phyloP scores from a whole-genome alignment of 2,329 filamentous ascomycete genomes.

The Paracoccidioides lutzii region DNA sequence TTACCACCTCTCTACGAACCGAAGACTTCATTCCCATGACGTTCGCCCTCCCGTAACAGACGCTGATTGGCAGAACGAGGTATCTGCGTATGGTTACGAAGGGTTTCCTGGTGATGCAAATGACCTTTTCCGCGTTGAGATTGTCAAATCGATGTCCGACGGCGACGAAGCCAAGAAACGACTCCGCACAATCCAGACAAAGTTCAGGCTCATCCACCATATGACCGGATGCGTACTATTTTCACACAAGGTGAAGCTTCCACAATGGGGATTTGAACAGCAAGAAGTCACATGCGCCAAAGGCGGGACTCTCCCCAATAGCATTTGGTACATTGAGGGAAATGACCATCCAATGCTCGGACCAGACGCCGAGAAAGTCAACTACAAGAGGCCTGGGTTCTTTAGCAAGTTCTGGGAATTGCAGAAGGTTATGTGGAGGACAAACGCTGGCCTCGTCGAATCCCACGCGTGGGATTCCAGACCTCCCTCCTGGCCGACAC shows the following conservation, averaged over 20 bases:
- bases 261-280: constrained; percentile 94
- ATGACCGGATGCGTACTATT: constrained; percentile 96
- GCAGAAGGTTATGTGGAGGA: constrained; percentile 97
- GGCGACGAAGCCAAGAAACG: constrained; percentile 67
- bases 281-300: constrained; percentile 97
- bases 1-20: constrained; percentile 71
- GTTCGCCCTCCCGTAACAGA: constrained; percentile 77
- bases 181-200: constrained; percentile 85
- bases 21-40: constrained; percentile 79
- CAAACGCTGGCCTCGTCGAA: constrained; percentile 89
- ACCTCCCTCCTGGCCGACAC: constrained; percentile 80
- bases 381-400: constrained; percentile 89
- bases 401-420: constrained; percentile 96
- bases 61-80: constrained; percentile 88
- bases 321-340: constrained; percentile 88
- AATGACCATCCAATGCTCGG: constrained; percentile 73
- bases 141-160: constrained; percentile 78
- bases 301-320: constrained; percentile 86
- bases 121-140: constrained; percentile 88
- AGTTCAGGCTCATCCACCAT: constrained; percentile 86
- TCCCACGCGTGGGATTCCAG: constrained; percentile 98
- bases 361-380: constrained; percentile 75
- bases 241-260: constrained; percentile 97
- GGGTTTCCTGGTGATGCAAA: constrained; percentile 96
- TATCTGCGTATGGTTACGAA: constrained; percentile 93